Conservation (phyloP, 2,329 filamentous ascomycete genomes). For the Thielaviopsis populi region DNA sequence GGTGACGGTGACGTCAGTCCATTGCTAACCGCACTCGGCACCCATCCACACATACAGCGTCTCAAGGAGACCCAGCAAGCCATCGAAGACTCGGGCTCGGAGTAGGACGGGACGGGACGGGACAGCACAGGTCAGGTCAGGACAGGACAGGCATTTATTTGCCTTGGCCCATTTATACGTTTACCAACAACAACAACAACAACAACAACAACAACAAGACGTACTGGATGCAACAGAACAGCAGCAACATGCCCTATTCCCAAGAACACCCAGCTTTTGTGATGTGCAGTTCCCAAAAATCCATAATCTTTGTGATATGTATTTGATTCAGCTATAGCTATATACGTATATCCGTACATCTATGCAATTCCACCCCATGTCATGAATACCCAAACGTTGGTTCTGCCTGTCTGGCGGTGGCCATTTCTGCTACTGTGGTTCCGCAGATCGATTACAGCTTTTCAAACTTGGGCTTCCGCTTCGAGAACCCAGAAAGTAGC, state of each 20-base stretch:
- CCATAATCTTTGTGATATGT: background rate
- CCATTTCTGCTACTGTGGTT: background rate
- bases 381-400: background rate
- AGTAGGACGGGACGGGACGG: constrained; percentile 22
- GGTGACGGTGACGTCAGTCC: background rate
- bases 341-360: background rate
- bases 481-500: constrained; percentile 60
- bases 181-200: too few species aligned
- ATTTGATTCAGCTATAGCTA: background rate
- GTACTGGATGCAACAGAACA: background rate
- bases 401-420: too few species aligned
- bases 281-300: too few species aligned
- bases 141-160: too few species aligned
- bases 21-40: background rate
- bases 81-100: constrained; percentile 38
- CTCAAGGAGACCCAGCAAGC: constrained; percentile 38
- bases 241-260: background rate
- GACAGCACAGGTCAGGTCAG: too few species aligned
- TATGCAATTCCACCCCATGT: background rate
- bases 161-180: too few species aligned
- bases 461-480: constrained; percentile 65
- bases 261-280: too few species aligned
- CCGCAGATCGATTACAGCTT: constrained; percentile 45
- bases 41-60: constrained; percentile 27
- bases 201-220: too few species aligned